Base-by-base conservation (phyloP, 495 filamentous ascomycete species). In the Neurospora sp. region DNA sequence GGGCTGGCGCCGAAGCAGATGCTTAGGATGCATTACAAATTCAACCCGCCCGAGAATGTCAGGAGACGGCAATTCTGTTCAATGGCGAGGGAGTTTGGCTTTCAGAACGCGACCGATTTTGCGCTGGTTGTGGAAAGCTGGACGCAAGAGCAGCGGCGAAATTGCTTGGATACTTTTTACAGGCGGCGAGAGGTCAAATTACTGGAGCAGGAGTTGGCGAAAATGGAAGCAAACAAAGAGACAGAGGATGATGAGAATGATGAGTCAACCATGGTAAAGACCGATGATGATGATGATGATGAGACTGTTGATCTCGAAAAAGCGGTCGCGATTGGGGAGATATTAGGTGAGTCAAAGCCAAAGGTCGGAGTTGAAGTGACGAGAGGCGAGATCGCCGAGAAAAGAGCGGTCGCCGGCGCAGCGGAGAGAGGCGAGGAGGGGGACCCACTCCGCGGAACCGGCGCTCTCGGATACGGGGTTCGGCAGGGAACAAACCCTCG, bases 41-140 rank as follows among this genome's bases (percentile, higher is more conserved):
- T 94, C 77, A 88, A 92, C 62, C 96, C 96, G 0, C 92, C 93
- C 0, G 81, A 83, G 66, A 89, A 89, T 34, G 93, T 98, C 17
- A 89, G 87, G 85, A 88, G 85, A 73, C 85, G 96, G 43, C 96
- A 98, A 78, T 96, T 99, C 76, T 96, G 94, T 80, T 91, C 89
- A 24, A 97, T 98, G 93, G 93, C 94, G 9, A 86, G 85, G 77
- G 86, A 86, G 59, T 92, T 94, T 82, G 93, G 93, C 45, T 97
- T 93, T 79, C 80, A 84, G 7, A 89, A 89, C 82, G 90, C 89
- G 8, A 92, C 89, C 8, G 92, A 97, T 76, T 99, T 99, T 87
- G 96, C 94, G 66, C 86, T 97, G 62, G 91, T 94, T 10, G 96
- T 99, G 15, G 96, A 99, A 82, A 89, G 92, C 36, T 96, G 93